Evolutionary conservation across 345 rosid species (phyloP), one percentile per base, ranked within the genome.

Genomic region (Citrus maxima): DNA sequence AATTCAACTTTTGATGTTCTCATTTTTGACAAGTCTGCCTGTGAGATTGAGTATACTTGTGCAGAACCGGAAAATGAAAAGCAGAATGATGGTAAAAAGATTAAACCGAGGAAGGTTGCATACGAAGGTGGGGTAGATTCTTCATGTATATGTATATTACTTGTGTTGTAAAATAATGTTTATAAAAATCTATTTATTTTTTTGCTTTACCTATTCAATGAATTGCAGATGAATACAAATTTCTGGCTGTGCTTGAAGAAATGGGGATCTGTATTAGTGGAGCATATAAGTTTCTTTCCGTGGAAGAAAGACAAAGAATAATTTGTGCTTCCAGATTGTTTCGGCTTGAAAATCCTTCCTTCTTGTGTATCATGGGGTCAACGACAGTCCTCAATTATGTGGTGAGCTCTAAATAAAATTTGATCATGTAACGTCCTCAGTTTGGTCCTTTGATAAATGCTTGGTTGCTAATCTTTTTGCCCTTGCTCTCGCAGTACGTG

Each of bases 311-410:
- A 77, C 82, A 71, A 21, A 84, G 85, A 75, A 86, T 83, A 28
- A 70, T 84, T 27, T 60, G 67, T 62, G 80, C 89, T 55, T 84
- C 75, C 32, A 80, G 77, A 79, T 75, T 37, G 73, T 80, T 72
- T 62, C 80, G 81, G 79, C 89, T 88, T 10, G 51, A 37, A 28
- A 84, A 80, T 74, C 90, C 90, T 27, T 83, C 77, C 40, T 87
- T 84, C 83, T 72, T 79, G 84, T 76, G 82, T 40, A 69, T 81
- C 58, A 22, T 87, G 82, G 64, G 16, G 7, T 32, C 72, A 65
- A 51, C 19, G 18, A 63, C 49, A 21, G 4, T 24, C 30, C 1
- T 4, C 2, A 10, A 37, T 28, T 64, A 7, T 25, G 2, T 51
- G 71, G 78, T 75, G 62, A 65, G 78, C 49, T 42, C 49, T n/a